phyloP scores from a whole-genome alignment of 176 grass and related monocot genomes.

The Zea mays region DNA sequence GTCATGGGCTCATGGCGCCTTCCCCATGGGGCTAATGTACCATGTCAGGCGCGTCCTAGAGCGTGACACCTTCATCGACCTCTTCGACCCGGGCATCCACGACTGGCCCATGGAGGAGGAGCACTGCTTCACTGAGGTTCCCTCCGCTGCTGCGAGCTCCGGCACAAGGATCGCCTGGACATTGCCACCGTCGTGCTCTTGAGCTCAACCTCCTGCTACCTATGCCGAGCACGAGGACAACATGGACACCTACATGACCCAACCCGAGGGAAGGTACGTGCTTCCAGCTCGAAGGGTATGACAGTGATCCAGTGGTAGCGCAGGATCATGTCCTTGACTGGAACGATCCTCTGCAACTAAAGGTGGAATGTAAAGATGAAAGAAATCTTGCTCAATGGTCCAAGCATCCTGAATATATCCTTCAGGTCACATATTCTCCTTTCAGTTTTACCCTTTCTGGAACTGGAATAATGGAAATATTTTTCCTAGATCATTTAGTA shows the following conservation, averaged over 20 bases:
- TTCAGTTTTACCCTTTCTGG: no score
- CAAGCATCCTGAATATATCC: conserved; percentile 22
- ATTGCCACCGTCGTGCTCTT: conserved; percentile 69
- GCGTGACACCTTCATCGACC: conserved; percentile 51
- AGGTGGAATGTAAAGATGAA: conserved; percentile 48
- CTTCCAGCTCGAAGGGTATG: conserved; percentile 54
- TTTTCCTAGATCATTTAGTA: neutral
- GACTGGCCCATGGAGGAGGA: conserved; percentile 83
- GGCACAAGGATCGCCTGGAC: conserved; percentile 75
- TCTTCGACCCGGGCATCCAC: conserved; percentile 58
- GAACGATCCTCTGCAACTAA: conserved; percentile 47
- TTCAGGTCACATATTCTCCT: conserved; percentile 45
- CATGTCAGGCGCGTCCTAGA: conserved; percentile 61
- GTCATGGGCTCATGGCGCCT: conserved; percentile 41
- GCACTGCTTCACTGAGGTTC: conserved; percentile 58
- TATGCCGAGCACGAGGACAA: conserved; percentile 49
- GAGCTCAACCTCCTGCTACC: conserved; percentile 50
- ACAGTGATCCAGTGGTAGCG: conserved; percentile 36
- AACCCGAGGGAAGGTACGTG: conserved; percentile 51
- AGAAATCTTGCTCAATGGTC: conserved; percentile 51
- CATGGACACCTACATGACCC: conserved; percentile 40
- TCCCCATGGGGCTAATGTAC: conserved; percentile 83
- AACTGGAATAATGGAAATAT: no score
- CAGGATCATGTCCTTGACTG: conserved; percentile 42
- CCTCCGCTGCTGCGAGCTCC: conserved; percentile 66